Conservation (phyloP, 2,329 filamentous ascomycete species). For the Claviceps spartinae region DNA sequence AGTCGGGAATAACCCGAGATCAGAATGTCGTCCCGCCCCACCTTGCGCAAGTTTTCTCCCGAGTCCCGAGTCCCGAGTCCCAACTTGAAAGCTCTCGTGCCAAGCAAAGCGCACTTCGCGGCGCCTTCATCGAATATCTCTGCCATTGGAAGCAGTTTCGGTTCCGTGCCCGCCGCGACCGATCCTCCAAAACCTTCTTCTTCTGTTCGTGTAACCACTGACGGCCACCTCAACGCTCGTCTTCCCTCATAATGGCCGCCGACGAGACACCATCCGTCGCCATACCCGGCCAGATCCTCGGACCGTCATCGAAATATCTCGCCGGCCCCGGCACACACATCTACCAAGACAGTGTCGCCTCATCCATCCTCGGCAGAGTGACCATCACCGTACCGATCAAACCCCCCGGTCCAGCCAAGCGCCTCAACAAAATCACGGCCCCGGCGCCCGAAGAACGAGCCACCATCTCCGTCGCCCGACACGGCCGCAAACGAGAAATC, state of each 20-base stretch:
- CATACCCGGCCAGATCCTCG: conserved; percentile 73
- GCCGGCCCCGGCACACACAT: conserved; percentile 79
- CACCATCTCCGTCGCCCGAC: conserved; percentile 41
- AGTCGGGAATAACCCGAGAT: background rate
- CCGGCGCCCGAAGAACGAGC: conserved; percentile 30
- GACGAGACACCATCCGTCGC: conserved; percentile 40
- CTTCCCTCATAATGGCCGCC: conserved; percentile 17
- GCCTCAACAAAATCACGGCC: conserved; percentile 43
- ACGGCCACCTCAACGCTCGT: background rate
- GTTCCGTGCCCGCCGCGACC: background rate
- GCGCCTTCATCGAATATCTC: background rate
- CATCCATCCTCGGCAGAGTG: conserved; percentile 69
- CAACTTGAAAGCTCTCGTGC: background rate
- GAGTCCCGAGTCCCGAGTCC: background rate
- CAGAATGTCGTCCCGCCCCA: background rate
- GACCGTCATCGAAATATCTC: conserved; percentile 48
- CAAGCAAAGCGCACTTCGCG: background rate
- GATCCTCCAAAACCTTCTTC: background rate
- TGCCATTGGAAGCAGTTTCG: too few relatives aligned
- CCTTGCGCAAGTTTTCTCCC: background rate
- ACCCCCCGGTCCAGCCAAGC: conserved; percentile 39
- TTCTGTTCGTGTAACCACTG: background rate
- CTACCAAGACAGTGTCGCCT: conserved; percentile 58
- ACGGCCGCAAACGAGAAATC: conserved; percentile 47
- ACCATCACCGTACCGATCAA: conserved; percentile 35